Evolutionary conservation across 2,329 filamentous ascomycete species (phyloP), one percentile per base, ranked within the genome.

Genomic region (Aspergillus ruber): DNA sequence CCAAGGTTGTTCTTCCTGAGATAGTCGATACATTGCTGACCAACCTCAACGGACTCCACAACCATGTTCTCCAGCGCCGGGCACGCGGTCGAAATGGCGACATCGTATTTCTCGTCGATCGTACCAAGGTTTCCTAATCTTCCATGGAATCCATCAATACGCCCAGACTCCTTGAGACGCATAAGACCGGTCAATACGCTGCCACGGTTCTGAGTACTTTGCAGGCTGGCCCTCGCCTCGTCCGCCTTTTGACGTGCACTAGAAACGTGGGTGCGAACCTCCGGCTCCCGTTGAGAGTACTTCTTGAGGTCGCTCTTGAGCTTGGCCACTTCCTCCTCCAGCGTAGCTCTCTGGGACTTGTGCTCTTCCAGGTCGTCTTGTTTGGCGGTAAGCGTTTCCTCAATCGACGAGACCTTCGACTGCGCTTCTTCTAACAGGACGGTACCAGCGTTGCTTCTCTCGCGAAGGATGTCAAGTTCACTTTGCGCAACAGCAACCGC

Each of bases 41-140:
- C 93, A 49, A 90, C 88, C 60, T 97, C 93, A 12, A 97, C 91
- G 1, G 88, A 90, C 60, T 97, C 93, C 0, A 95, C 95, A 8
- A 98, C 91, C 69, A 98, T 90, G 63, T 97, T 95, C 68, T 98
- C 89, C 8, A 98, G 80, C 2, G 86, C 80, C 41, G 88, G 84
- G 57, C 93, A 97, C 9, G 93, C 94, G 0, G 93, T 98, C 0
- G 94, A 98, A 51, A 98, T 95, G n/a, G 93, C 93, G 39, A 98
- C 83, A 61, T 98, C 93, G 67, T 95, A 98, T 69, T 88, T 88
- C 64, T 88, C 79, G 60, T 98, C 90, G 56, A 98, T 98, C 0
- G 88, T 84, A 39, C 93, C 93, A 1, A 98, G 80, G 58, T 97
- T 96, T 8, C 93, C 94, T 3, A 98, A 82, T 27, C 93, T 84